Evolutionary conservation across 2,329 filamentous ascomycete species (phyloP), one percentile per base, ranked within the genome.

Genomic region (Metarhizium brunneum): DNA sequence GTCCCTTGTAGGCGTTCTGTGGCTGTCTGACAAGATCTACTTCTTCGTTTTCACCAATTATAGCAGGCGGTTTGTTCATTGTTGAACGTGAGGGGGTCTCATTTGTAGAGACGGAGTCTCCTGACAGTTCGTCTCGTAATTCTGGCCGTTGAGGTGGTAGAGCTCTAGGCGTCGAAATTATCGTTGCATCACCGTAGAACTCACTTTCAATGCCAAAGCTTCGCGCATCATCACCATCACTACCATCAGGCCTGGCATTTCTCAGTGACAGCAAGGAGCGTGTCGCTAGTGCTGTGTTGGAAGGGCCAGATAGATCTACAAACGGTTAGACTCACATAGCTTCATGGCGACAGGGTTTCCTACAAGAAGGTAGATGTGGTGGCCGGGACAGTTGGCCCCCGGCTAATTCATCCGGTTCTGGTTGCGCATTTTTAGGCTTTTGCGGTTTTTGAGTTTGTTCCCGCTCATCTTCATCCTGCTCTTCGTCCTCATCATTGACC

Each of bases 131-230:
- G 16, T 51, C 32, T 16, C 30, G 32, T 10, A 50, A n/a, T 11
- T 47, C 47, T 36, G 48, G 48, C 8, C 47, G 48, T 13, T 50
- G 56, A 30, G 47, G 13, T 16, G 25, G 35, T n/a, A 25, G 50
- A 13, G 54, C 54, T 16, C 55, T 58, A 43, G 66, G 62, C 4
- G 66, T 63, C 47, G 67, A 68, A 52, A 55, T 63, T 64, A 73
- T 71, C 56, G 66, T 68, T n/a, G 71, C 71, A 58, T 71, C 65
- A 32, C 64, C 68, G 55, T 66, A 73, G 48, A 62, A 67, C 51
- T 71, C 68, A 52, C 65, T 70, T 57, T 73, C 71, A 35, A 69
- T 63, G 2, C 54, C 63, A 60, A 73, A 73, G 52, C 70, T 72
- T 25, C 68, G 64, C 14, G 60, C 59, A 54, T 69, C 71, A 45